These are phyloP conservation scores for Ramichloridium luteum DNA, from an alignment of 2,329 filamentous ascomycete genomes.

Conservation along the genomic window DNA sequence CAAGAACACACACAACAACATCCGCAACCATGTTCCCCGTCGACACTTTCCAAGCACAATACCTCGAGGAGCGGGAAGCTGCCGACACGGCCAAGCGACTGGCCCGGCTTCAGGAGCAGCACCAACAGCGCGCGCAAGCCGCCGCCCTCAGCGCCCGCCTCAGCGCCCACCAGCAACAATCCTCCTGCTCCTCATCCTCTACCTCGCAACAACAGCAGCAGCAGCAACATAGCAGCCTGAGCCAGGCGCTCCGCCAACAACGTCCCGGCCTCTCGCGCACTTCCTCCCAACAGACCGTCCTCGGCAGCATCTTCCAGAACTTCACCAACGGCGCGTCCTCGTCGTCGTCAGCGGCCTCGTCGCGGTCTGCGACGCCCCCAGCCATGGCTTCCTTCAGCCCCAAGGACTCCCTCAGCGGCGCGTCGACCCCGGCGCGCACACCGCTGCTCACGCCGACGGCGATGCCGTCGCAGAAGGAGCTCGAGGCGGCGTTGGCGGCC, in stretches of 20 bases:
- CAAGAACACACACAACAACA: too few species aligned
- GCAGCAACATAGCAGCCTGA: slow-evolving; percentile 3
- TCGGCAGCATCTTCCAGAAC: slow-evolving; percentile 21
- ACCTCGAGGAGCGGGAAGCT: slow-evolving; percentile 22
- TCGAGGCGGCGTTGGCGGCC: slow-evolving; percentile 17
- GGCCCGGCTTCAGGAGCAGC: slow-evolving; percentile 12
- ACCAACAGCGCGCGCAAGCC: slow-evolving; percentile 11
- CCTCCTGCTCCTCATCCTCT: slow-evolving; percentile 3
- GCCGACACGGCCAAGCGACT: slow-evolving; percentile 16
- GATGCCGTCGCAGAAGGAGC: slow-evolving; percentile 15
- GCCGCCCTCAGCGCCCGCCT: slow-evolving; percentile 5
- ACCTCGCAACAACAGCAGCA: slow-evolving; percentile 10
- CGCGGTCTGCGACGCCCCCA: slow-evolving; percentile 6
- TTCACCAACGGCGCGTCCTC: slow-evolving; percentile 8
- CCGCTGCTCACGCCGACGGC: slow-evolving; percentile 6
- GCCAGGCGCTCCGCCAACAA: slow-evolving; percentile 3
- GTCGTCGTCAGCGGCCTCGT: slow-evolving; percentile 9
- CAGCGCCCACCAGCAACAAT: slow-evolving; percentile 4
- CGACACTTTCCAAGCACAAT: slow-evolving; percentile 21
- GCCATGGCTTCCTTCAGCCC: slow-evolving; percentile 4
- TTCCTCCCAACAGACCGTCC: slow-evolving; percentile 6
- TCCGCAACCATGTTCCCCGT: slow-evolving; percentile 27
- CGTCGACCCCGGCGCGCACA: slow-evolving; percentile 10
- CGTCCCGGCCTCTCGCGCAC: not conserved
- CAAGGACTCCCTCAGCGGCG: slow-evolving; percentile 7